These are phyloP conservation scores for Cercophora newfieldiana DNA, from an alignment of 495 filamentous ascomycete genomes.

Conservation along the genomic window DNA sequence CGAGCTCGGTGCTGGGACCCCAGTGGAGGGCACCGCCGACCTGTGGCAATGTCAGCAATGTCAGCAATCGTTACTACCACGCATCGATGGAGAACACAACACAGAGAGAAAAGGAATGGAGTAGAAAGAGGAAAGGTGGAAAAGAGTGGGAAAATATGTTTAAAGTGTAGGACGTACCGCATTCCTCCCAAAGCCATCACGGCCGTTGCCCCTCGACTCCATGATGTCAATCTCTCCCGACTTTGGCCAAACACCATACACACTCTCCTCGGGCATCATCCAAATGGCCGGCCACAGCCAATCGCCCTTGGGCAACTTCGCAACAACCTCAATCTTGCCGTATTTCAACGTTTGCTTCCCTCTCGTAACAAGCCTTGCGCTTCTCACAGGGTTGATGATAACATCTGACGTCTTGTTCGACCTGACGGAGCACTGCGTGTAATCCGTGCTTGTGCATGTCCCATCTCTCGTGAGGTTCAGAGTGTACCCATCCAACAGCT, in stretches of 20 bases:
- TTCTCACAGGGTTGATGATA: conserved; percentile 43
- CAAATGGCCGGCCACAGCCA: conserved; percentile 51
- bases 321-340: conserved; percentile 45
- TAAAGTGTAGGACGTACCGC: too few relatives aligned
- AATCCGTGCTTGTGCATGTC: conserved; percentile 34
- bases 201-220: conserved; percentile 28
- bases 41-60: conserved; percentile 20
- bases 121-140: too few relatives aligned
- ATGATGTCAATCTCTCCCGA: conserved; percentile 39
- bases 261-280: conserved; percentile 43
- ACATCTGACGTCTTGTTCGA: conserved; percentile 38
- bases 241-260: conserved; percentile 39
- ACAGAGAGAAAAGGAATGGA: too few relatives aligned
- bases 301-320: conserved; percentile 44
- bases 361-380: conserved; percentile 42
- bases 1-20: conserved; percentile 14
- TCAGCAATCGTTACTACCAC: background rate
- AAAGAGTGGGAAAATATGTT: too few relatives aligned
- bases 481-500: conserved; percentile 30
- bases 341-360: conserved; percentile 43
- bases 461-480: conserved; percentile 42
- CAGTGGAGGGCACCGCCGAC: conserved; percentile 30
- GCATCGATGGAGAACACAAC: background rate
- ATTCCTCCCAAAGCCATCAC: background rate
- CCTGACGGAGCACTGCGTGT: conserved; percentile 30